These are phyloP conservation scores for Hyaloscypha variabilis DNA, from an alignment of 495 filamentous ascomycete species.

Conservation along the genomic window DNA sequence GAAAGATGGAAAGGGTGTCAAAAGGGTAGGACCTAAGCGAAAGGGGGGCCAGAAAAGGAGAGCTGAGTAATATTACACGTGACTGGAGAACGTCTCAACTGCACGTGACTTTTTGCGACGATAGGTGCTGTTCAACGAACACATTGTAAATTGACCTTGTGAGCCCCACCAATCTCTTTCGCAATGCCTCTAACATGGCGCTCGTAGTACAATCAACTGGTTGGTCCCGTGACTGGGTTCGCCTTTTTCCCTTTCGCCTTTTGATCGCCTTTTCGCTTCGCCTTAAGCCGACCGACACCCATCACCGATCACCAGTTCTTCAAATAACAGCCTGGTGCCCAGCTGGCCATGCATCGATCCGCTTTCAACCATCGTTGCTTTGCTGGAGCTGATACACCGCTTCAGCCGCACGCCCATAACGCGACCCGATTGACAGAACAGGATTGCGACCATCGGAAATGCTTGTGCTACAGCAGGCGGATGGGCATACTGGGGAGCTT, in stretches of 20 bases:
- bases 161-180: neutral
- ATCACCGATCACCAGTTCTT: neutral
- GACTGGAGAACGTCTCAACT: neutral
- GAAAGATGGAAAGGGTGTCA: too few species aligned
- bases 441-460: slow-evolving; percentile 7
- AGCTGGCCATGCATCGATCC: slow-evolving; percentile 3
- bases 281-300: slow-evolving; percentile 10
- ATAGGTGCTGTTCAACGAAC: neutral
- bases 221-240: slow-evolving; percentile 2
- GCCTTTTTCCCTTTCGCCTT: slow-evolving; percentile 8
- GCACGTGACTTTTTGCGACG: neutral
- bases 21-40: slow-evolving; percentile 5
- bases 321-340: slow-evolving; percentile 10
- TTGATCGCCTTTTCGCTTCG: slow-evolving; percentile 8
- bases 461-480: slow-evolving; percentile 2
- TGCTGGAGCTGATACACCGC: neutral
- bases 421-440: neutral
- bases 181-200: too few species aligned
- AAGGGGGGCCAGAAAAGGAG: neutral
- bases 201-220: too few species aligned
- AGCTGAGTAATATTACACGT: neutral
- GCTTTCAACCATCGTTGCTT: slow-evolving; percentile 3
- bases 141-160: neutral
- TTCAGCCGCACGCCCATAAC: slow-evolving; percentile 1
- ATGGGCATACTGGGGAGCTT: slow-evolving; percentile 2